Evolutionary conservation across 768 basidiomycete genomes (phyloP), one percentile per base, ranked within the genome.

Genomic region (Psilocybe cubensis): DNA sequence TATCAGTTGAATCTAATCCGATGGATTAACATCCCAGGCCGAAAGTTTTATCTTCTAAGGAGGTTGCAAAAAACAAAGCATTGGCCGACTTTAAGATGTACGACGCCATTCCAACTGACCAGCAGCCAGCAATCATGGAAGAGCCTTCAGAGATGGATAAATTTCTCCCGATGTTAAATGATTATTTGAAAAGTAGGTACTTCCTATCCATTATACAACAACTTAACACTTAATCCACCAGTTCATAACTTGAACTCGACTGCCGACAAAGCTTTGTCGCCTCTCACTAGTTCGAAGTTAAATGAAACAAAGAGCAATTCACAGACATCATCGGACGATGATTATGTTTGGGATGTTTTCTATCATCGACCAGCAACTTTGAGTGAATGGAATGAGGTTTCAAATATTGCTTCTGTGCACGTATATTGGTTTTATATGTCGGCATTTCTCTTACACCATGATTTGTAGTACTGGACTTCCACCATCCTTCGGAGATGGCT

Each of bases 341-440:
- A 92, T 63, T 93, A 90, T 61, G 91, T 93, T 21, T 92, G 87
- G 84, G 91, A 93, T 64, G 83, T 93, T 20, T 93, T 92, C 66
- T 92, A 91, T 63, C 88, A 88, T 60, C 78, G 85, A 21, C 86
- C 87, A 0, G 78, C 79, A 18, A 79, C 83, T 10, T 68, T 84
- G 38, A 78, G 77, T 17, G 85, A 88, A 70, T 85, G 86, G 80
- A 83, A 83, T 53, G 77, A 81, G 18, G 77, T 75, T 6, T 77
- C 76, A 1, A 82, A 83, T 44, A 72, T 89, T 53, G 91, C 80
- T 18, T 91, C 84, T 89, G 90, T 92, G 69, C 49, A 83, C 72
- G 42, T 48, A 12, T 17, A 29, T 42, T 17, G 29, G 25, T 42
- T 40, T 23, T 38, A 31, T 45, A 5, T 17, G 29, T 33, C 31